Evolutionary conservation across 257 asterid genomes (phyloP), one percentile per base, ranked within the genome.

Genomic region (Solanum lycopersicoides): DNA sequence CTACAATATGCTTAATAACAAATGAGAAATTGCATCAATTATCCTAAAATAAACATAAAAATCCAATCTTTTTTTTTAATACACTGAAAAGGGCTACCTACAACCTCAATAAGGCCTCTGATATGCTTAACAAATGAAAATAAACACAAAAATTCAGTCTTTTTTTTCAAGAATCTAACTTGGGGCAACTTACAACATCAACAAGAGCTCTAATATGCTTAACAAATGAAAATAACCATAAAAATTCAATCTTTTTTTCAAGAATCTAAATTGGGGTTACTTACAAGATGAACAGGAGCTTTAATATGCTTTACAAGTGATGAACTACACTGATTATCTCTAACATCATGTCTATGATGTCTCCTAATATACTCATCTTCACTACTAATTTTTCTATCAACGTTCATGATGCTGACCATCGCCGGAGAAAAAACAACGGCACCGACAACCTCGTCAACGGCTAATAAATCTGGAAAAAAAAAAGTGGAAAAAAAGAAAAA

Each of bases 341-440:
- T 69, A 60, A 68, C 53, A 25, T 87, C 69, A 35, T 87, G 89
- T 16, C 35, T 83, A 66, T 87, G 89, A 73, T 87, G 83, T 47
- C 87, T 66, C 41, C 83, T 68, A 28, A 82, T 82, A 35, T 69
- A 87, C 53, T 87, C 83, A 21, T 68, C 89, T 44, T 87, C 89
- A 60, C 35, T 71, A 50, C 60, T 83, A 53, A 16, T 45, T 73
- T 47, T 12, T 41, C 86, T 83, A 20, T 83, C 86, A 32, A 28
- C 87, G 77, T 85, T 72, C 89, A 88, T 86, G 14, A 86, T 88
- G 68, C 88, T 87, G 23, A 86, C 88, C 88, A 88, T 53, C 50
- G 41, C 39, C 89, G 69, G 74, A 18, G 16, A 30, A 50, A 45
- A 74, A 32, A 28, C 13, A 73, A 34, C 86, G 39, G 76, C 37